These are phyloP conservation scores for Protomyces pachydermus DNA, from an alignment of 1,139 yeast genomes.

Conservation along the genomic window DNA sequence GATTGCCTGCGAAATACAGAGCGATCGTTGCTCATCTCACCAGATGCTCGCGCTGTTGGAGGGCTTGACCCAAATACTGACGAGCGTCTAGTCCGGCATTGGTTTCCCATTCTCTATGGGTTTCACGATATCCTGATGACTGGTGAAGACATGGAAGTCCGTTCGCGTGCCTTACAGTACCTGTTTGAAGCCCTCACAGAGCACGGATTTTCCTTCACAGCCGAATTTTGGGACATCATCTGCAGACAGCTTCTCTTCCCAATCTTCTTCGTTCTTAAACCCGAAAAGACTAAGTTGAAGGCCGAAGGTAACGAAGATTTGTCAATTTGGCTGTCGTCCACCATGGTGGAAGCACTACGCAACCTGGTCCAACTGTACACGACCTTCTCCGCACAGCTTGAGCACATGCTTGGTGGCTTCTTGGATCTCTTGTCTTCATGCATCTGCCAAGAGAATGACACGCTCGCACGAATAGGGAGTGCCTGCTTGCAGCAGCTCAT, in stretches of 20 bases:
- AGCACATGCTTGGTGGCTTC: conserved; percentile 69
- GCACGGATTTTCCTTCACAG: conserved; percentile 70
- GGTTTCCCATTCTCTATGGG: conserved; percentile 81
- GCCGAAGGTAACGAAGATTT: conserved; percentile 69
- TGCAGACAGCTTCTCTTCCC: conserved; percentile 81
- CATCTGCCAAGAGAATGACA: conserved; percentile 93
- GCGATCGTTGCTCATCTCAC: conserved; percentile 44
- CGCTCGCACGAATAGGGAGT: conserved; percentile 90
- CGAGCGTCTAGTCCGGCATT: conserved; percentile 45
- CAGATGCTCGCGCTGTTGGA: conserved; percentile 31
- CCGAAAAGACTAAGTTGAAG: conserved; percentile 67
- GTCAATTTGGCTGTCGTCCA: conserved; percentile 94
- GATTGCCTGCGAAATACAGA: conserved; percentile 68
- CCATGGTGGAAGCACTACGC: conserved; percentile 89
- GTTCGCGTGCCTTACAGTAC: conserved; percentile 78
- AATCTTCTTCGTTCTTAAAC: conserved; percentile 72
- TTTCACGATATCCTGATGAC: conserved; percentile 87
- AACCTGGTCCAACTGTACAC: conserved; percentile 79
- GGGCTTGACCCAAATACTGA: conserved; percentile 39
- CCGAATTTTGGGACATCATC: conserved; percentile 74
- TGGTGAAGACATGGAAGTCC: conserved; percentile 88
- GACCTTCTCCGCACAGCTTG: conserved; percentile 69
- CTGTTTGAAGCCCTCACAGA: conserved; percentile 76
- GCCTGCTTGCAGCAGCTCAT: conserved; percentile 77
- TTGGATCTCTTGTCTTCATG: conserved; percentile 74